Evolutionary conservation across 2,329 filamentous ascomycete species (phyloP).

Genomic region (Blastomyces silverae): DNA sequence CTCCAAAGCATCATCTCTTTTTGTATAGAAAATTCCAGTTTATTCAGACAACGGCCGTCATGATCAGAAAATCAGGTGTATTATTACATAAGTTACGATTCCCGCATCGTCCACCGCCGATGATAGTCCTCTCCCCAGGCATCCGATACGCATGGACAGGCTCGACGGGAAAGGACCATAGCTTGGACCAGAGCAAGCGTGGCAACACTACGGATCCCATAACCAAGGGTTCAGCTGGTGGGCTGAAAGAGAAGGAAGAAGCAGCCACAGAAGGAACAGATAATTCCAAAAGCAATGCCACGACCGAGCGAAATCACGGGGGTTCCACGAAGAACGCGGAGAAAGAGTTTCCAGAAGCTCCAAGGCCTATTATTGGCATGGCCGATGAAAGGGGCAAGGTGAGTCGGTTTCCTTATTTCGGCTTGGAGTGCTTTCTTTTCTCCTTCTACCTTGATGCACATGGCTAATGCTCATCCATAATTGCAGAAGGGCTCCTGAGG

Average conservation of each 20-base stretch:
- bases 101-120: neutral
- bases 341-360: constrained; percentile 46
- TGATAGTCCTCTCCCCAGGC: neutral
- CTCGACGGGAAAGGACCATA: constrained; percentile 30
- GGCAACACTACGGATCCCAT: constrained; percentile 33
- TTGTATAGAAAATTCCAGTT: neutral
- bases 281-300: constrained; percentile 37
- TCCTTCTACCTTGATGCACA: neutral
- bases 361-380: constrained; percentile 49
- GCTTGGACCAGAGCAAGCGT: constrained; percentile 27
- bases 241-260: constrained; percentile 31
- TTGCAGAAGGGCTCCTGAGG: neutral
- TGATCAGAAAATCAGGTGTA: neutral
- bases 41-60: constrained; percentile 7
- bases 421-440: neutral
- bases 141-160: constrained; percentile 30
- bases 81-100: neutral
- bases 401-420: constrained; percentile 22
- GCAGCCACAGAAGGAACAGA: constrained; percentile 30
- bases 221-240: constrained; percentile 26
- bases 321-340: constrained; percentile 39
- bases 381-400: constrained; percentile 47
- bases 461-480: constrained; percentile 11
- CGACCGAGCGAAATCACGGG: constrained; percentile 36
- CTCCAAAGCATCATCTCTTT: too few species aligned